These are phyloP conservation scores for Artomyces pyxidatus DNA, from an alignment of 768 basidiomycete species.

Conservation along the genomic window DNA sequence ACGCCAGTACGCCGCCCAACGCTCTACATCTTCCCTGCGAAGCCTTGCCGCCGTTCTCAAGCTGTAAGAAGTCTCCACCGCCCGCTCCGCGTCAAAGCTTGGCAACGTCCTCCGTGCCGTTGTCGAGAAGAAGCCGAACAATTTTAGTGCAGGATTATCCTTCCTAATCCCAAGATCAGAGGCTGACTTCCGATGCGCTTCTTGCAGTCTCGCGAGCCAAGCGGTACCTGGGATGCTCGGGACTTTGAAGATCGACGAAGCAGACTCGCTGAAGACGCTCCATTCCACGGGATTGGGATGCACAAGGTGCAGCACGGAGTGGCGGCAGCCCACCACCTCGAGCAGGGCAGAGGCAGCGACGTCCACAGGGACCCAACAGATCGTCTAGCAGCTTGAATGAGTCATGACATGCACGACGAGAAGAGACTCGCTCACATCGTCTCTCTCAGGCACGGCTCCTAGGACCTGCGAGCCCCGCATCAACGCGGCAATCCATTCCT, in stretches of 20 bases:
- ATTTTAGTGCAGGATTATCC: slow-evolving; percentile 14
- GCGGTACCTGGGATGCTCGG: slow-evolving; percentile 26
- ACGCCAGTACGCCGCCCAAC: slow-evolving; percentile 13
- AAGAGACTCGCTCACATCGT: slow-evolving; percentile 20
- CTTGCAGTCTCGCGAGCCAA: slow-evolving; percentile 27
- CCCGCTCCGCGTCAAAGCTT: background rate
- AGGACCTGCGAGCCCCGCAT: slow-evolving; percentile 20
- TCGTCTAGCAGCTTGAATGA: slow-evolving; percentile 17
- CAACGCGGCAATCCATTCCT: slow-evolving; percentile 40
- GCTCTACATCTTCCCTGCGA: background rate
- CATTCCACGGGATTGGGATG: slow-evolving; percentile 31
- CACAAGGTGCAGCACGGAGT: slow-evolving; percentile 27
- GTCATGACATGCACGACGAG: background rate
- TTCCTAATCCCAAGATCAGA: background rate
- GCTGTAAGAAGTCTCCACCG: background rate
- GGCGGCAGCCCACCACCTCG: slow-evolving; percentile 18
- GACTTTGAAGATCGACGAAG: slow-evolving; percentile 19
- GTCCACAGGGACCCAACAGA: slow-evolving; percentile 38
- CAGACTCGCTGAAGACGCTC: slow-evolving; percentile 21
- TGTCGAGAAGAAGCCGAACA: slow-evolving; percentile 17
- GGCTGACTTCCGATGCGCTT: background rate
- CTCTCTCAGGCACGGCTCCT: slow-evolving; percentile 22
- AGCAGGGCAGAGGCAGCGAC: slow-evolving; percentile 27
- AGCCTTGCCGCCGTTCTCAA: slow-evolving; percentile 1
- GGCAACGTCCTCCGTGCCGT: background rate